These are phyloP conservation scores for Theileria sp. DNA, from an alignment of 169 alveolate genomes.

Conservation along the genomic window DNA sequence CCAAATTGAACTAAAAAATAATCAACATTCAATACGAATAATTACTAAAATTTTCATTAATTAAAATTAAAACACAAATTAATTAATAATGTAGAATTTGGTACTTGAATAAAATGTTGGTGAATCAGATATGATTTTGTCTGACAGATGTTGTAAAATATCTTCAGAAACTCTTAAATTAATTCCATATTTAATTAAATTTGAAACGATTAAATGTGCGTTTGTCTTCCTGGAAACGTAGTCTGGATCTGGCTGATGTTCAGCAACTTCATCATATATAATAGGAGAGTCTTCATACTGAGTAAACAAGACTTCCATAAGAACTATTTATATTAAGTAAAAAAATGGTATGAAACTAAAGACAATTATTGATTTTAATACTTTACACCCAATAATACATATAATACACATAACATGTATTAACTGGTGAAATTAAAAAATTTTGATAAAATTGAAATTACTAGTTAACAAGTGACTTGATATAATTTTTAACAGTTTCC, in stretches of 20 bases:
- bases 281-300: slow-evolving; percentile 8
- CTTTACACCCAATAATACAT: neutral
- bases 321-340: too few relatives aligned
- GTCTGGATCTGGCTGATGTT: neutral
- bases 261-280: neutral
- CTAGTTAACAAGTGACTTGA: neutral
- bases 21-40: neutral
- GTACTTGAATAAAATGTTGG: slow-evolving; percentile 10
- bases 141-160: neutral
- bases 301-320: slow-evolving; percentile 9
- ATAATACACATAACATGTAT: neutral
- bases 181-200: slow-evolving; percentile 28
- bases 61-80: neutral
- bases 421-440: neutral
- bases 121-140: neutral
- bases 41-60: neutral
- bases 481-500: neutral
- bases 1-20: slow-evolving; percentile 16
- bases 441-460: neutral
- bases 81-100: neutral
- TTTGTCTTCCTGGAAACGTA: slow-evolving; percentile 2
- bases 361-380: too few relatives aligned
- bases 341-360: neutral
- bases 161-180: slow-evolving; percentile 2
- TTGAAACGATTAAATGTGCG: slow-evolving; percentile 10